Conservation (phyloP, 768 basidiomycete species). For the Mycena kentingensis region DNA sequence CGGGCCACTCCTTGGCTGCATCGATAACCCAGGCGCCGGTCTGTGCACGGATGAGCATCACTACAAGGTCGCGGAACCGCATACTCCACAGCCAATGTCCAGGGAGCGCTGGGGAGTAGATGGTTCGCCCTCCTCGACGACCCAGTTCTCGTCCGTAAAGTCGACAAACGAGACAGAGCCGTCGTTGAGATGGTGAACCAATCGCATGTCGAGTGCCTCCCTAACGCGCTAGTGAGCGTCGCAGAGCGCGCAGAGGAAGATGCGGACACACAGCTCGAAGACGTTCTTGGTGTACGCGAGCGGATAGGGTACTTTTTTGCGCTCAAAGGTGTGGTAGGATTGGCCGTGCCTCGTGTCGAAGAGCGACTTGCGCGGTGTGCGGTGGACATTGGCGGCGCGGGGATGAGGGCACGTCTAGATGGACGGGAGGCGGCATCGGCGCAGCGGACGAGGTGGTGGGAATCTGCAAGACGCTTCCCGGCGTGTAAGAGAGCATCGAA, state of each 20-base stretch:
- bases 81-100: slow-evolving; percentile 75
- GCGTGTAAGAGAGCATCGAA: no score
- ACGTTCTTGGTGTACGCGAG: slow-evolving; percentile 68
- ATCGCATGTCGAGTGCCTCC: slow-evolving; percentile 56
- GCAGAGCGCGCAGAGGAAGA: background rate
- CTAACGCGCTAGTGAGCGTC: slow-evolving; percentile 31
- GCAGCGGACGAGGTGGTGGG: no score
- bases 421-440: slow-evolving; percentile 16
- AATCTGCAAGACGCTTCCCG: no score
- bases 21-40: slow-evolving; percentile 73
- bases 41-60: slow-evolving; percentile 33
- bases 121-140: background rate
- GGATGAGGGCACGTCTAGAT: slow-evolving; percentile 26
- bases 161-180: slow-evolving; percentile 62
- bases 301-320: slow-evolving; percentile 81
- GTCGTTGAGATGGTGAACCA: slow-evolving; percentile 48
- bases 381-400: slow-evolving; percentile 38
- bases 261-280: slow-evolving; percentile 63
- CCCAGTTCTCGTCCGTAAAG: slow-evolving; percentile 43
- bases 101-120: slow-evolving; percentile 53
- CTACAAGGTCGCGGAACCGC: slow-evolving; percentile 26
- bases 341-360: slow-evolving; percentile 64
- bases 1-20: slow-evolving; percentile 70
- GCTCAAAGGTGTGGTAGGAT: slow-evolving; percentile 66
- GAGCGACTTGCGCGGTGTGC: slow-evolving; percentile 46